These are phyloP conservation scores for Trametes gibbosa DNA, from an alignment of 768 basidiomycete genomes.

Conservation along the genomic window DNA sequence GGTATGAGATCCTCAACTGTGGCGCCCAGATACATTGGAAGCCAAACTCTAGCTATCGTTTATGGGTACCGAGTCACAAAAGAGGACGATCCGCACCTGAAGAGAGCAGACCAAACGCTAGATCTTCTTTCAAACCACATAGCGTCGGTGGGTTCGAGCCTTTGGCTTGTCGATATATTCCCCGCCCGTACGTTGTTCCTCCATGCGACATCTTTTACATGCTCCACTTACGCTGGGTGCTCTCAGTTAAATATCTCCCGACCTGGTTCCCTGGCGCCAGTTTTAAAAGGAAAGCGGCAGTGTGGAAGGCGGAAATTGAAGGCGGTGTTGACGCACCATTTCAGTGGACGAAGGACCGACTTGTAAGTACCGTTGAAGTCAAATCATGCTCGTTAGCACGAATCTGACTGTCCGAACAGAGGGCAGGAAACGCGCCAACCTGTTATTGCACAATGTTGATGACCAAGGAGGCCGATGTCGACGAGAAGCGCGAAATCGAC, in stretches of 20 bases:
- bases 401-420: too few relatives aligned
- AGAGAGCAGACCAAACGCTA: neutral
- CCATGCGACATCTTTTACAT: too few relatives aligned
- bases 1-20: too few relatives aligned
- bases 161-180: conserved; percentile 14
- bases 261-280: conserved; percentile 22
- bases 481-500: neutral
- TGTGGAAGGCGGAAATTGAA: neutral
- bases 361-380: neutral
- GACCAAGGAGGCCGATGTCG: neutral
- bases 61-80: conserved; percentile 11
- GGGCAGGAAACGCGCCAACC: neutral
- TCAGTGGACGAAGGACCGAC: neutral
- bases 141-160: neutral
- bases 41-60: neutral
- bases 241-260: conserved; percentile 22
- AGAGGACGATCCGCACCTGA: conserved; percentile 5
- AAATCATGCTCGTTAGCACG: too few relatives aligned
- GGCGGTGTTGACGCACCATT: neutral
- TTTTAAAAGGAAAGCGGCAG: conserved; percentile 16
- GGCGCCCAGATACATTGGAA: neutral
- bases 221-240: neutral
- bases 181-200: neutral
- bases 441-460: conserved; percentile 21
- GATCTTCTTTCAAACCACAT: conserved; percentile 14